Evolutionary conservation across 768 basidiomycete species (phyloP).

Genomic region (Gloeophyllum trabeum): DNA sequence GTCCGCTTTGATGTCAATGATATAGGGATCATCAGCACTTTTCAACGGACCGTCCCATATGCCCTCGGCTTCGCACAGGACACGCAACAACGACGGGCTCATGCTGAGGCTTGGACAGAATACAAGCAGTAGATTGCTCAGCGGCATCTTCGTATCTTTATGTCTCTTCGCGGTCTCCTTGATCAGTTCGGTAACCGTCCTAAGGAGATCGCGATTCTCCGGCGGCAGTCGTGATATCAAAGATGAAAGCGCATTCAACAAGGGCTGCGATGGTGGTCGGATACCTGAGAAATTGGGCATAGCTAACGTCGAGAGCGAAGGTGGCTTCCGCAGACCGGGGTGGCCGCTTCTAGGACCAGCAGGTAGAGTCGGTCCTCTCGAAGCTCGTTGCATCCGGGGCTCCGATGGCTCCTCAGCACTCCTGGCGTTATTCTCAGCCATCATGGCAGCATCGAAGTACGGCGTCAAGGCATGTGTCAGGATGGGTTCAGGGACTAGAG

Average conservation of each 20-base stretch:
- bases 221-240: constrained; percentile 60
- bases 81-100: constrained; percentile 60
- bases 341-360: constrained; percentile 25
- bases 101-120: constrained; percentile 82
- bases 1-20: constrained; percentile 19
- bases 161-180: constrained; percentile 57
- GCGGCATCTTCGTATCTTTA: constrained; percentile 82
- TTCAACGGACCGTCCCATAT: constrained; percentile 41
- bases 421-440: constrained; percentile 25
- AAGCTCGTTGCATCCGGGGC: neutral
- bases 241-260: constrained; percentile 45
- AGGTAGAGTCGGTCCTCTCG: constrained; percentile 22
- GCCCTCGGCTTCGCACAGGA: constrained; percentile 58
- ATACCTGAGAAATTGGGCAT: constrained; percentile 55
- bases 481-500: constrained; percentile 75
- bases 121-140: constrained; percentile 80
- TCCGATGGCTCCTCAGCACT: neutral
- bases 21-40: constrained; percentile 10
- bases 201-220: constrained; percentile 78
- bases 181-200: constrained; percentile 74
- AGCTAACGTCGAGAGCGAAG: constrained; percentile 69
- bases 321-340: constrained; percentile 54
- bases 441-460: constrained; percentile 71
- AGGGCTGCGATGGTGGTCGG: constrained; percentile 47
- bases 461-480: constrained; percentile 62